A percentile compares a stretch with the other conserved stretches of the same genome.
These are phyloP conservation scores for Rhodotorula taiwanensis DNA, from an alignment of 768 basidiomycete genomes.

Conservation along the genomic window DNA sequence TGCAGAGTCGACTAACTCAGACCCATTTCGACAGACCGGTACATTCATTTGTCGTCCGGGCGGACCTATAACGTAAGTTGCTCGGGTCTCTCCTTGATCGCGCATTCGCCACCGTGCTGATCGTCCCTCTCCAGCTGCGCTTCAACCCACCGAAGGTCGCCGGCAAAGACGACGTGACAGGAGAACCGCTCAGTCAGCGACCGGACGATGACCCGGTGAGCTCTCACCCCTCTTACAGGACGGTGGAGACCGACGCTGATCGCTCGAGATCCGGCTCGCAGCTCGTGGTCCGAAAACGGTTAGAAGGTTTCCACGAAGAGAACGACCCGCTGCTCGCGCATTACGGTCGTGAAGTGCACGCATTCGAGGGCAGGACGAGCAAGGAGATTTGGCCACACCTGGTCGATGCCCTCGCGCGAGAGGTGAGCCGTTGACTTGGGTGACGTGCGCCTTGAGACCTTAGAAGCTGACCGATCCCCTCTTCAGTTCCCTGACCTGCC, in stretches of 20 bases:
- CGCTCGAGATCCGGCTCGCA: too few species aligned
- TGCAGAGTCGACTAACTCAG: too few species aligned
- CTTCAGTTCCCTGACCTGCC: slow-evolving; percentile 1
- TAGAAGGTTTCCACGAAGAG: slow-evolving; percentile 66
- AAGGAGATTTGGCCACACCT: slow-evolving; percentile 87
- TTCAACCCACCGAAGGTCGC: slow-evolving; percentile 76
- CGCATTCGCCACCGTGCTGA: background rate
- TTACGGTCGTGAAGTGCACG: slow-evolving; percentile 54
- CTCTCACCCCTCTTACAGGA: too few species aligned
- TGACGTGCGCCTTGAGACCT: too few species aligned
- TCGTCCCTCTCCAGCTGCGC: slow-evolving; percentile 43
- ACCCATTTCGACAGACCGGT: too few species aligned
- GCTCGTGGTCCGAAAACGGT: slow-evolving; percentile 71
- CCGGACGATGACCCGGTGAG: slow-evolving; percentile 83
- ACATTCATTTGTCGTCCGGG: slow-evolving; percentile 80
- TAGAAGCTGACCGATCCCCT: too few species aligned
- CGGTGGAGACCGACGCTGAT: too few species aligned
- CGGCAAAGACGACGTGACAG: slow-evolving; percentile 77
- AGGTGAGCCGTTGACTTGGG: background rate
- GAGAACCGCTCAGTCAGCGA: slow-evolving; percentile 76
- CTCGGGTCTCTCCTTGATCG: too few species aligned
- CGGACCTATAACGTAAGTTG: slow-evolving; percentile 69
- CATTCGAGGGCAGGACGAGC: slow-evolving; percentile 65
- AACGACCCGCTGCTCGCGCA: slow-evolving; percentile 76
- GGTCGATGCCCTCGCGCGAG: slow-evolving; percentile 52